Conservation (phyloP, 2,329 filamentous ascomycete species). For the Domatiomyces catenatus region DNA sequence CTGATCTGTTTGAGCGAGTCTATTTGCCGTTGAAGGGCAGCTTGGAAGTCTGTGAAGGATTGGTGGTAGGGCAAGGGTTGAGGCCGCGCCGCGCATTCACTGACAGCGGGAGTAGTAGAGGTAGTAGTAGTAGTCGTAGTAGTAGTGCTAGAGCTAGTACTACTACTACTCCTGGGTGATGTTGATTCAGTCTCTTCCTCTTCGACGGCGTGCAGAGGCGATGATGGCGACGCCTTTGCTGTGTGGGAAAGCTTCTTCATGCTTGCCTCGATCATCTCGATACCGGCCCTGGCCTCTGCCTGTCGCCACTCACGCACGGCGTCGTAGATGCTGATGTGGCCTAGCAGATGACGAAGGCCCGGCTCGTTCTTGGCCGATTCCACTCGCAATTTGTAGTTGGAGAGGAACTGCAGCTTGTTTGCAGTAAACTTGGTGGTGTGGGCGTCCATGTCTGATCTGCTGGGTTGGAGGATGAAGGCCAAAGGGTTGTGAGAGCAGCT, state of each 20-base stretch:
- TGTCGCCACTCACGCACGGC: neutral
- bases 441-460: neutral
- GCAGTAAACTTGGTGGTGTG: neutral
- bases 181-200: neutral
- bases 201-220: neutral
- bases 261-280: neutral
- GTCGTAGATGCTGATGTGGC: conserved; percentile 12
- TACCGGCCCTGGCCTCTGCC: neutral
- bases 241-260: neutral
- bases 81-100: conserved; percentile 4
- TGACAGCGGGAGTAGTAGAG: neutral
- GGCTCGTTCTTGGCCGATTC: conserved; percentile 9
- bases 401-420: conserved; percentile 6
- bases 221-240: neutral
- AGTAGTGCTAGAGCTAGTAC: too few relatives aligned
- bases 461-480: neutral
- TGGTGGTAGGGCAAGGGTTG: conserved; percentile 8
- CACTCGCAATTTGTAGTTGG: conserved; percentile 10
- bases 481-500: neutral
- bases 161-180: neutral
- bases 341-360: conserved; percentile 8
- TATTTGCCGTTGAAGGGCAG: conserved; percentile 9
- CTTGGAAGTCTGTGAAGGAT: conserved; percentile 11
- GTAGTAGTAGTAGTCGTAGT: too few relatives aligned
- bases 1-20: conserved; percentile 5